Base-by-base conservation (phyloP, 257 asterid genomes). In the Knoxia roxburghii region DNA sequence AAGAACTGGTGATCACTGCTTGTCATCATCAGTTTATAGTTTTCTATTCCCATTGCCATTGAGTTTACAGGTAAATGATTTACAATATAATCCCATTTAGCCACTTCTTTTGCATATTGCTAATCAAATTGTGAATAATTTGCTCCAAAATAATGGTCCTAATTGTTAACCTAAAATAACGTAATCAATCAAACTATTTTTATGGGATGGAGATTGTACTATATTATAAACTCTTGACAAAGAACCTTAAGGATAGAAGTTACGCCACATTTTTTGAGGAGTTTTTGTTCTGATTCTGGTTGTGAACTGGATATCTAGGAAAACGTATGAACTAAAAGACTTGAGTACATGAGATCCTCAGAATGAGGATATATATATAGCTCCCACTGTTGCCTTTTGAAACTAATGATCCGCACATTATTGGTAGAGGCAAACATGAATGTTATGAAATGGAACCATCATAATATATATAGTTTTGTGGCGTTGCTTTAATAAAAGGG, bases 401-500 rank as follows among this genome's bases (percentile, higher is more conserved):
- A 40, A 27, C 39, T 55, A 27, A 55, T 27, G 14, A 30, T 24
- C 43, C 18, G 5, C 43, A 32, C 64, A 32, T 15, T 30, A 58
- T 32, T 43, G 30, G 21, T 24, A 11, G 68, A 64, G 58, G n/a
- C 33, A 18, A 41, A 39, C 18, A 12, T 9, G 18, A 7, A 1
- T n/a, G n/a, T n/a, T n/a, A n/a, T n/a, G n/a, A n/a, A n/a, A 8
- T 15, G 24, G 27, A 43, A 17, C 67, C 67, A 41, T 18, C 39
- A 7, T 57, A 18, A 64, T 26, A 26, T 29, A 29, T 48, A n/a
- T n/a, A n/a, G n/a, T n/a, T n/a, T n/a, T n/a, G n/a, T n/a, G n/a
- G 30, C 58, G 30, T 64, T 55, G 69, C 58, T 64, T 48, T 49
- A 21, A 21, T 33, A 23, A 51, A 65, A n/a, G n/a, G 51, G 70